These are phyloP conservation scores for Saccharomyces hybrid DNA, from an alignment of 1,139 yeast genomes.

Conservation along the genomic window DNA sequence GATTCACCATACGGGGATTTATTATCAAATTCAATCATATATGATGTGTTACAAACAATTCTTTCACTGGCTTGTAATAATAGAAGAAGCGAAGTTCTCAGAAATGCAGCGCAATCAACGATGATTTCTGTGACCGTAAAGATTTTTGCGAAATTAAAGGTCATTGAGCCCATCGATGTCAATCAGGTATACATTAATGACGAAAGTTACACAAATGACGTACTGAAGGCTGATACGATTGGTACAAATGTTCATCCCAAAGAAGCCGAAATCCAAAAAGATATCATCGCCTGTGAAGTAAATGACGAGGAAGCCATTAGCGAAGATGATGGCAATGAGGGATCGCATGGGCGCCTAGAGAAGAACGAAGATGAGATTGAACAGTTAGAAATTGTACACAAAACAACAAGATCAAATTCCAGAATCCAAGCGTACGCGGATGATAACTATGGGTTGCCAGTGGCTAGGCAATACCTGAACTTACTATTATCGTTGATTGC, in stretches of 20 bases:
- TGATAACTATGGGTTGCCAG: slow-evolving; percentile 33
- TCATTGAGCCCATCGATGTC: slow-evolving; percentile 43
- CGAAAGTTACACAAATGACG: slow-evolving; percentile 33
- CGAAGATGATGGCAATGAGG: background rate
- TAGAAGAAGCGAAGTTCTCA: slow-evolving; percentile 79
- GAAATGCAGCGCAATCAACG: slow-evolving; percentile 86
- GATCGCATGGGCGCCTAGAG: background rate
- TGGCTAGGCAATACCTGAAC: slow-evolving; percentile 42
- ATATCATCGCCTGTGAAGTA: background rate
- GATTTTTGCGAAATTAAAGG: slow-evolving; percentile 55
- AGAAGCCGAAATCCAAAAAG: slow-evolving; percentile 5
- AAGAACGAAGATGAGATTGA: background rate
- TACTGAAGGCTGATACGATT: slow-evolving; percentile 32
- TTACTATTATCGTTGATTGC: slow-evolving; percentile 78
- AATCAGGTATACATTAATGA: slow-evolving; percentile 31
- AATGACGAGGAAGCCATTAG: slow-evolving; percentile 5
- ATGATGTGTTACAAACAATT: slow-evolving; percentile 87
- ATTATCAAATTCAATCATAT: slow-evolving; percentile 73
- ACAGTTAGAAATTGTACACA: background rate
- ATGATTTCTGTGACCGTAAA: slow-evolving; percentile 62
- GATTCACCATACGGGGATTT: slow-evolving; percentile 55
- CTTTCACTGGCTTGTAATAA: slow-evolving; percentile 89
- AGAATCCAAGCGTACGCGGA: slow-evolving; percentile 8
- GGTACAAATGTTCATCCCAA: slow-evolving; percentile 20
- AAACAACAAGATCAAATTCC: background rate